A percentile compares a stretch with the other conserved stretches of the same genome.
Conservation (phyloP, 768 basidiomycete genomes). For the Suillus lakei region DNA sequence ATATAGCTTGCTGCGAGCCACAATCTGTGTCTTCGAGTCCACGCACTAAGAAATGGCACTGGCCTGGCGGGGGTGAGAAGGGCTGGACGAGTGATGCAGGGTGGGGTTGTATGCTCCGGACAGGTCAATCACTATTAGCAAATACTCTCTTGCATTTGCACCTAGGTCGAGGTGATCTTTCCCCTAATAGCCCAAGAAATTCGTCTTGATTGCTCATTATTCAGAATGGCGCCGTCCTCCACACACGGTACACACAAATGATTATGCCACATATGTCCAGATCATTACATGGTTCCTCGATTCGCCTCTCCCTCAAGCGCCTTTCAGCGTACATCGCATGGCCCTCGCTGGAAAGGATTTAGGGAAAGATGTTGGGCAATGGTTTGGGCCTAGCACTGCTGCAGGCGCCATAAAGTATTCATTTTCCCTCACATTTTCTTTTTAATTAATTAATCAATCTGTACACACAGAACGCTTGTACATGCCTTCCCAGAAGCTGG, state of each 20-base stretch:
- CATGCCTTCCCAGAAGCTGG: slow-evolving; percentile 80
- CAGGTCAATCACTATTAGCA: slow-evolving; percentile 83
- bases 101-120: slow-evolving; percentile 93
- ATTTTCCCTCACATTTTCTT: neutral
- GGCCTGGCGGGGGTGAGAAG: slow-evolving; percentile 67
- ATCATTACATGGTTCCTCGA: slow-evolving; percentile 97
- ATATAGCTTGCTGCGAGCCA: slow-evolving; percentile 32
- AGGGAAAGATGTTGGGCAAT: slow-evolving; percentile 94
- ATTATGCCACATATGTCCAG: slow-evolving; percentile 87
- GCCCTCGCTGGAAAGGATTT: slow-evolving; percentile 93
- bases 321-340: slow-evolving; percentile 97
- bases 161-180: slow-evolving; percentile 65
- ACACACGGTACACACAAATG: slow-evolving; percentile 57
- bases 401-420: slow-evolving; percentile 92
- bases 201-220: slow-evolving; percentile 15
- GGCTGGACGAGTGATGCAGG: slow-evolving; percentile 86
- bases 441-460: slow-evolving; percentile 11
- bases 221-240: slow-evolving; percentile 87
- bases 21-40: slow-evolving; percentile 46
- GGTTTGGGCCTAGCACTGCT: slow-evolving; percentile 99
- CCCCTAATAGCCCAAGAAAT: slow-evolving; percentile 8
- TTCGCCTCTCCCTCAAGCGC: slow-evolving; percentile 79
- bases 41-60: slow-evolving; percentile 61
- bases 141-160: slow-evolving; percentile 79
- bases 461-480: slow-evolving; percentile 65